Conservation (phyloP, 179 eudicot genomes). For the Camellia oleifera region DNA sequence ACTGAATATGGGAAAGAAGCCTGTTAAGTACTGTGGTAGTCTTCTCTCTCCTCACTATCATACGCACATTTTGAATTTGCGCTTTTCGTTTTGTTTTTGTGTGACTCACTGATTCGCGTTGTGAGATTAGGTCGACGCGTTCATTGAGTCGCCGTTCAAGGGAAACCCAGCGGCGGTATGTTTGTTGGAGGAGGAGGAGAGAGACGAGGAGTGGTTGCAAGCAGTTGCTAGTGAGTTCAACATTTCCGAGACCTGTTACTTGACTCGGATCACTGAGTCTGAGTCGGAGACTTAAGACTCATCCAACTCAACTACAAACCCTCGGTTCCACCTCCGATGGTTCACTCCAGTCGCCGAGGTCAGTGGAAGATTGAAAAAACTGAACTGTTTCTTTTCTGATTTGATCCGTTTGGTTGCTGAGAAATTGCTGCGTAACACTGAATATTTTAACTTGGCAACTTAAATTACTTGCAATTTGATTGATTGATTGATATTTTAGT, state of each 20-base stretch:
- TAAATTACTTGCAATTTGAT: too few relatives aligned
- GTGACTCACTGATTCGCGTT: not conserved
- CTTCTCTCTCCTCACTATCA: not conserved
- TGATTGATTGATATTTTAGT: too few relatives aligned
- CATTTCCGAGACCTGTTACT: constrained; percentile 56
- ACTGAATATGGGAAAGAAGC: constrained; percentile 41
- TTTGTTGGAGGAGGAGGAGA: constrained; percentile 58
- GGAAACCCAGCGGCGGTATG: constrained; percentile 87
- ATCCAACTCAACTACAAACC: not conserved
- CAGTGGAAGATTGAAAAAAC: not conserved
- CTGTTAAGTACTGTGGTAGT: constrained; percentile 63
- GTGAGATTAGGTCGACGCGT: constrained; percentile 58
- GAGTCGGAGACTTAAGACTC: constrained; percentile 13
- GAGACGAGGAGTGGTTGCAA: constrained; percentile 57
- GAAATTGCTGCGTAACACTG: not conserved
- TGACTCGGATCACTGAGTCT: constrained; percentile 30
- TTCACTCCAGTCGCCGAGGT: constrained; percentile 85
- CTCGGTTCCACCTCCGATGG: constrained; percentile 78
- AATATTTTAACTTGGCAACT: too few relatives aligned
- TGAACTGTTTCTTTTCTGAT: not conserved
- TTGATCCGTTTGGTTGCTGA: not conserved
- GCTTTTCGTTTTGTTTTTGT: not conserved
- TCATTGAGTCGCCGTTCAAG: constrained; percentile 58
- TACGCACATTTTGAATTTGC: not conserved
- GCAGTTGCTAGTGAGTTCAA: constrained; percentile 73